Conservation (phyloP, 345 rosid genomes). For the Erucastrum elatum region DNA sequence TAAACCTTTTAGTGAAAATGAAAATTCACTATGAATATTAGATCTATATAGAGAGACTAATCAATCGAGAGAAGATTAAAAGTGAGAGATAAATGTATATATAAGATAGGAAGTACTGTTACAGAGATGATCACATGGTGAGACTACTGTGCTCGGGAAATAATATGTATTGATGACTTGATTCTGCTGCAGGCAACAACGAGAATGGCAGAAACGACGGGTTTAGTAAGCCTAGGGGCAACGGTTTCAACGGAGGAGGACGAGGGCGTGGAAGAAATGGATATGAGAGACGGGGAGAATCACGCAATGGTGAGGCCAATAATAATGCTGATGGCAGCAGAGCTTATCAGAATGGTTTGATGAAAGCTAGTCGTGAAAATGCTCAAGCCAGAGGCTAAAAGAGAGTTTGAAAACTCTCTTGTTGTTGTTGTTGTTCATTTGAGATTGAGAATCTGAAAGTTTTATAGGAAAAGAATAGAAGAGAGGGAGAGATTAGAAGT, state of each 20-base stretch:
- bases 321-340: slow-evolving; percentile 33
- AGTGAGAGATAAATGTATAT: no score
- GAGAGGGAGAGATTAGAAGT: background rate
- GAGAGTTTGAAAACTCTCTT: slow-evolving; percentile 1
- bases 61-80: no score
- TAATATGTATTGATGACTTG: no score
- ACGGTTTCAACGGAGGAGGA: slow-evolving; percentile 41
- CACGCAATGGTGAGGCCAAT: slow-evolving; percentile 28
- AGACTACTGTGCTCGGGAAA: no score
- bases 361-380: slow-evolving; percentile 27
- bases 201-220: no score
- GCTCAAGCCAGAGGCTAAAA: slow-evolving; percentile 13
- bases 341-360: slow-evolving; percentile 38
- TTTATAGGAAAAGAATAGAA: slow-evolving; percentile 9
- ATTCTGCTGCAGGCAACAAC: no score
- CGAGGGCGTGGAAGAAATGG: slow-evolving; percentile 48
- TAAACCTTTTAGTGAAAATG: no score
- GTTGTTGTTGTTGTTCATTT: slow-evolving; percentile 13
- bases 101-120: no score
- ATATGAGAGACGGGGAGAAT: slow-evolving; percentile 47
- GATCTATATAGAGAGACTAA: no score
- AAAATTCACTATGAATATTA: no score
- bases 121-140: no score
- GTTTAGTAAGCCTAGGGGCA: slow-evolving; percentile 41
- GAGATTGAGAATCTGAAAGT: slow-evolving; percentile 18